Percentiles rank a stretch among this genome's conserved stretches.
These are phyloP conservation scores for Colletotrichum chrysophilum DNA, from an alignment of 2,329 filamentous ascomycete genomes.

Conservation along the genomic window DNA sequence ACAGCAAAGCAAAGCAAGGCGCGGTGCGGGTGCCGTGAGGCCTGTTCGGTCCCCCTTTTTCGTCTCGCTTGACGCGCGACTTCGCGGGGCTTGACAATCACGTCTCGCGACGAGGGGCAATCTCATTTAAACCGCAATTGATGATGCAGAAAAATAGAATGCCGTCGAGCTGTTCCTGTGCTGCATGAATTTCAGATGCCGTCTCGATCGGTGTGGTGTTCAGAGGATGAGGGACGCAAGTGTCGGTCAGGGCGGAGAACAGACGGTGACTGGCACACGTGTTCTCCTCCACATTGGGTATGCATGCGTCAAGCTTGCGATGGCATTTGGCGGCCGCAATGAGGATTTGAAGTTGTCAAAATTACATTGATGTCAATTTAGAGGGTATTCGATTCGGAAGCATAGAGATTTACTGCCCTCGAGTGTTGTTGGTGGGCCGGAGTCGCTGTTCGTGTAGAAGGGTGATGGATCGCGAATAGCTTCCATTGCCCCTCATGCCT, in stretches of 20 bases:
- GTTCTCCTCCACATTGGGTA: conserved; percentile 22
- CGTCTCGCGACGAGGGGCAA: background rate
- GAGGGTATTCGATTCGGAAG: background rate
- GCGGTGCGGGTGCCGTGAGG: background rate
- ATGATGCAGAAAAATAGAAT: background rate
- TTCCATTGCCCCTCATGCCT: background rate
- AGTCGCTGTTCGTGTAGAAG: background rate
- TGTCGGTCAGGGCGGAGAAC: background rate
- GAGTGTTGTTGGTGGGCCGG: background rate
- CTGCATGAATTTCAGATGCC: background rate
- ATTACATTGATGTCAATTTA: background rate
- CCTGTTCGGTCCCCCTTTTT: background rate
- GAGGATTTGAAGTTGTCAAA: background rate
- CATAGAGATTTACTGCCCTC: no score
- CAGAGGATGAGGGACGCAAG: background rate
- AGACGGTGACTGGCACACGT: conserved; percentile 12
- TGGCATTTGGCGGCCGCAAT: background rate
- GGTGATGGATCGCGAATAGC: conserved; percentile 9
- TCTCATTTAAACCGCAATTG: background rate
- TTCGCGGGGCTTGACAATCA: background rate
- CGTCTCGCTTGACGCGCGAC: background rate
- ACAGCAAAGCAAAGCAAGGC: background rate
- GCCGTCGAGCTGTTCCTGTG: background rate
- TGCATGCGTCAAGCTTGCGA: conserved; percentile 6
- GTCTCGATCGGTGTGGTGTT: background rate